Percentiles rank a stretch among this genome's conserved stretches.
Evolutionary conservation across 2,329 filamentous ascomycete genomes (phyloP).

Genomic region (Aspergillus puulaauensis): DNA sequence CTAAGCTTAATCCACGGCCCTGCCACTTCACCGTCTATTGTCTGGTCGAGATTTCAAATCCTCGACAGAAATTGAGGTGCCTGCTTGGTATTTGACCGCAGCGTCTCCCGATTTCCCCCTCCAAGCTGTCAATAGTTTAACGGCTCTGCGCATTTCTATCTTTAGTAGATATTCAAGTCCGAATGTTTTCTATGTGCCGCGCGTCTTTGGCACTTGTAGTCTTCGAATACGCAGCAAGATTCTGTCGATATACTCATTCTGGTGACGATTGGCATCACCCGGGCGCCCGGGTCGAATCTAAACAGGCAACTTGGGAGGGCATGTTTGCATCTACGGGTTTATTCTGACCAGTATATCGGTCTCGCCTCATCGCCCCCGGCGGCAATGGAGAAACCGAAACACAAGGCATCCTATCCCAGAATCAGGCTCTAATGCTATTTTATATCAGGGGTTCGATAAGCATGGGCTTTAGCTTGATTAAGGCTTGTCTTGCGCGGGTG

Average conservation of each 20-base stretch:
- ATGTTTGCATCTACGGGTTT: background rate
- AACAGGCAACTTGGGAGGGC: background rate
- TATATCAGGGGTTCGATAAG: background rate
- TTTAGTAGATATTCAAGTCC: background rate
- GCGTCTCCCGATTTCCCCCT: background rate
- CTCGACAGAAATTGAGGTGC: slow-evolving; percentile 4
- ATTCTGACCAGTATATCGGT: background rate
- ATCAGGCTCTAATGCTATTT: background rate
- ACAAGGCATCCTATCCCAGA: background rate
- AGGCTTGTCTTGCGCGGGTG: background rate
- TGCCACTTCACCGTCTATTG: background rate
- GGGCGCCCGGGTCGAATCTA: background rate
- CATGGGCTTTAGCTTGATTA: background rate
- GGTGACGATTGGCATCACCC: background rate
- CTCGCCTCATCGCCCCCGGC: background rate
- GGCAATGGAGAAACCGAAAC: background rate
- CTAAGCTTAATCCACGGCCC: background rate
- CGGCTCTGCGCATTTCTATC: slow-evolving; percentile 1
- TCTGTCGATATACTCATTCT: background rate
- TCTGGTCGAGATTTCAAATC: background rate
- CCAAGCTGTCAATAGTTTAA: background rate
- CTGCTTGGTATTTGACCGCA: slow-evolving; percentile 14
- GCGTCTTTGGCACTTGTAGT: background rate
- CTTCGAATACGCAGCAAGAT: background rate
- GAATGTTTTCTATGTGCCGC: background rate